A percentile compares a stretch with the other conserved stretches of the same genome.
Conservation (phyloP, 2,329 filamentous ascomycete genomes). For the Macrophomina pseudophaseolina region DNA sequence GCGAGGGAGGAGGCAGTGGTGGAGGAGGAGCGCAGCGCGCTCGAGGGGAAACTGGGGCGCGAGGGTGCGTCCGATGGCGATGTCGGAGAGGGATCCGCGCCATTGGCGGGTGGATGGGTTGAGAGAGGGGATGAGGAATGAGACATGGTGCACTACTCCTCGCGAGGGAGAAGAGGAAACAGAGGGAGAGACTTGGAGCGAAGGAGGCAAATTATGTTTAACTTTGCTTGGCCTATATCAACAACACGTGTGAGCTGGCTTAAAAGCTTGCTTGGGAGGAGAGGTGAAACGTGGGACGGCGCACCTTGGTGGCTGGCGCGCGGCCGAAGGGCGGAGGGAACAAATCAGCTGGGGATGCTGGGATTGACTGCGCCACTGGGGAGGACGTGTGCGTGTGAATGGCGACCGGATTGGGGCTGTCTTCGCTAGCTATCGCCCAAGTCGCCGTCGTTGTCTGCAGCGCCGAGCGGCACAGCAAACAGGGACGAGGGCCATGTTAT, state of each 20-base stretch:
- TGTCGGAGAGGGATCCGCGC: neutral
- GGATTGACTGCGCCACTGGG: slow-evolving; percentile 5
- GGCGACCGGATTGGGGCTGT: neutral
- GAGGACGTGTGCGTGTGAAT: neutral
- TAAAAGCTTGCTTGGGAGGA: neutral
- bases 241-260: slow-evolving; percentile 4
- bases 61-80: neutral
- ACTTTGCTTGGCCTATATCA: slow-evolving; percentile 7
- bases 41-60: neutral
- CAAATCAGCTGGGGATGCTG: neutral
- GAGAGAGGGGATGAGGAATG: neutral
- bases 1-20: slow-evolving; percentile 39
- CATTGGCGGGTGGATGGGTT: neutral
- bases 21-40: slow-evolving; percentile 31
- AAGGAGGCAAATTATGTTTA: neutral
- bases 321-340: neutral
- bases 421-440: neutral
- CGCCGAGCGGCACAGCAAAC: neutral
- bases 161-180: neutral
- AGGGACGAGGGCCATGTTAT: slow-evolving; percentile 6
- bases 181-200: neutral
- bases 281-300: slow-evolving; percentile 5
- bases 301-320: slow-evolving; percentile 16
- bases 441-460: neutral
- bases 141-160: neutral